A percentile compares a stretch with the other conserved stretches of the same genome.
These are phyloP conservation scores for Rubroboletus pulcherrimus DNA, from an alignment of 768 basidiomycete species.

Conservation along the genomic window DNA sequence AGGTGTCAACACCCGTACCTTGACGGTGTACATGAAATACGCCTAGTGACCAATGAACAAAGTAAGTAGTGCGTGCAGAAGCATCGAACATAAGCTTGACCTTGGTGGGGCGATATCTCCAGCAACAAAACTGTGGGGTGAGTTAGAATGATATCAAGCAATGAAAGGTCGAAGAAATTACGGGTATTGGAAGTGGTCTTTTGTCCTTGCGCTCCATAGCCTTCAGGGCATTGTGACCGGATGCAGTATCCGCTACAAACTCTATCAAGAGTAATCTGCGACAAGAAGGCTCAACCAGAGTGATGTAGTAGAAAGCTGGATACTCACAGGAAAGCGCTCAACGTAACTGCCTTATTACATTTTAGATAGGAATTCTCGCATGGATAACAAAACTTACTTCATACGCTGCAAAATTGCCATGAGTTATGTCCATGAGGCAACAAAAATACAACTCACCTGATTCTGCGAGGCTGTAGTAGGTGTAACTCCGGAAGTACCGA, in stretches of 20 bases:
- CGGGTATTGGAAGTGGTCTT: slow-evolving; percentile 62
- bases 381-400: slow-evolving; percentile 44
- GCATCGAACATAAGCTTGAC: slow-evolving; percentile 27
- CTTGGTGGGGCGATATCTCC: slow-evolving; percentile 80
- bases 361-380: slow-evolving; percentile 14
- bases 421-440: slow-evolving; percentile 26
- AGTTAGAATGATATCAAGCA: not conserved
- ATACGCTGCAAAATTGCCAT: slow-evolving; percentile 44
- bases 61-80: slow-evolving; percentile 6
- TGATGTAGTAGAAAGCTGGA: not conserved
- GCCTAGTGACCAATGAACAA: slow-evolving; percentile 36
- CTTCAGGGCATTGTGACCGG: slow-evolving; percentile 56
- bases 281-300: not conserved
- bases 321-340: slow-evolving; percentile 82
- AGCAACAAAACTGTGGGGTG: slow-evolving; percentile 64
- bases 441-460: slow-evolving; percentile 35
- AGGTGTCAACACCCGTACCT: slow-evolving; percentile 42
- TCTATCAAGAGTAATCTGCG: slow-evolving; percentile 75
- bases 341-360: slow-evolving; percentile 64
- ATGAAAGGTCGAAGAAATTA: slow-evolving; percentile 29
- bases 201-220: slow-evolving; percentile 83
- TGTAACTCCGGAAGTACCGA: slow-evolving; percentile 77
- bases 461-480: slow-evolving; percentile 54
- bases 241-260: slow-evolving; percentile 70
- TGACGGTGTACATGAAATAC: slow-evolving; percentile 88